A percentile compares a stretch with the other conserved stretches of the same genome.
These are phyloP conservation scores for Didymella sp. DNA, from an alignment of 2,329 filamentous ascomycete species.

Conservation along the genomic window DNA sequence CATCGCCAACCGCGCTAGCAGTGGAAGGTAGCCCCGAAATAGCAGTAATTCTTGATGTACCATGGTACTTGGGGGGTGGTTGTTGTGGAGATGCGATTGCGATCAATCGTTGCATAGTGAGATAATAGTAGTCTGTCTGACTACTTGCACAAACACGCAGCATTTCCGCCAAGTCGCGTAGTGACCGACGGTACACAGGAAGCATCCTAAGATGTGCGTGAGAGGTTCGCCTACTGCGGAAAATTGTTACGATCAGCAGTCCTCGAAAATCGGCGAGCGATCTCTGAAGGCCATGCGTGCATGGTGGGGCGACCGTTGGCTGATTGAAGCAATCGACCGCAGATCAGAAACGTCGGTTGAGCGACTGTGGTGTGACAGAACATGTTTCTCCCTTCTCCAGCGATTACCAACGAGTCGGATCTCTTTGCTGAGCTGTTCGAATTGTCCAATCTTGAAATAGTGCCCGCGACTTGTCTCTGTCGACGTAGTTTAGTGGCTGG, in stretches of 20 bases:
- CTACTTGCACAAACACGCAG: background rate
- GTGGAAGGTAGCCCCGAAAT: background rate
- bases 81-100: background rate
- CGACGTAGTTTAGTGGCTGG: conserved; percentile 32
- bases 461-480: conserved; percentile 19
- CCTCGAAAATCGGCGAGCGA: conserved; percentile 14
- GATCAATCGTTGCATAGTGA: background rate
- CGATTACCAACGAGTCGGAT: background rate
- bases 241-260: conserved; percentile 15
- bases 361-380: background rate
- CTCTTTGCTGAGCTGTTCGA: conserved; percentile 4
- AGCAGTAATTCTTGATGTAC: background rate
- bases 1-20: background rate
- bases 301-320: conserved; percentile 11
- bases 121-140: background rate
- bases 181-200: background rate
- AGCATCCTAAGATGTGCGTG: background rate
- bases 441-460: background rate
- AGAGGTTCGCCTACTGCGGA: conserved; percentile 6
- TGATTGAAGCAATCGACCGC: conserved; percentile 9
- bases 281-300: conserved; percentile 5
- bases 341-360: conserved; percentile 13
- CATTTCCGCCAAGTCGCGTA: background rate
- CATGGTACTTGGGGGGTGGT: background rate
- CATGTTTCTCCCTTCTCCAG: background rate